Conservation (phyloP, 306 rosid species). For the Vigna mungo region DNA sequence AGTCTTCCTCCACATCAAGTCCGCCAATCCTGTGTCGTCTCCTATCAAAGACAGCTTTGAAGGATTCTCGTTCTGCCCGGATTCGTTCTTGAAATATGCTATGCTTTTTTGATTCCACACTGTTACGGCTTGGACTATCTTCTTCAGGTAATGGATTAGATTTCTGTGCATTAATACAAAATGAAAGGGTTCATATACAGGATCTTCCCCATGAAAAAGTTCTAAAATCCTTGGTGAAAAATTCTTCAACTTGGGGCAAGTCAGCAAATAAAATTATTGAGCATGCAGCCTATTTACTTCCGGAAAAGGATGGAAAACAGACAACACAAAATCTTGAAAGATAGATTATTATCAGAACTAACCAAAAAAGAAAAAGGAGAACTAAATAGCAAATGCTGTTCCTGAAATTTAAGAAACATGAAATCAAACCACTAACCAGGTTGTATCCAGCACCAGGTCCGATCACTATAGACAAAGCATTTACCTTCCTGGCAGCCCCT, state of each 20-base stretch:
- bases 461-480: conserved; percentile 70
- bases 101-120: conserved; percentile 60
- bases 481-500: conserved; percentile 74
- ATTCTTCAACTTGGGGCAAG: conserved; percentile 12
- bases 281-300: background rate
- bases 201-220: conserved; percentile 4
- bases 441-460: conserved; percentile 99
- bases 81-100: conserved; percentile 72
- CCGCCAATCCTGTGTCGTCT: conserved; percentile 85
- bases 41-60: conserved; percentile 85
- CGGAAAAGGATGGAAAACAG: background rate
- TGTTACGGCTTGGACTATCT: conserved; percentile 43
- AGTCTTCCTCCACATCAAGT: conserved; percentile 73
- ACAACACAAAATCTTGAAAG: conserved; percentile 28
- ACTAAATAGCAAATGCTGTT: conserved; percentile 16
- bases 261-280: conserved; percentile 25
- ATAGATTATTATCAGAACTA: conserved; percentile 25
- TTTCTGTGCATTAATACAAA: conserved; percentile 60
- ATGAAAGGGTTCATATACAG: conserved; percentile 20
- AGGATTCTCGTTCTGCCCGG: conserved; percentile 85
- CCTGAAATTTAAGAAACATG: conserved; percentile 31
- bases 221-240: conserved; percentile 6
- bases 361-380: conserved; percentile 1
- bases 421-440: conserved; percentile 63
- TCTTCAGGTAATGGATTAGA: conserved; percentile 79